phyloP scores from a whole-genome alignment of 1,139 yeast species.

The Zygoascus meyerae region DNA sequence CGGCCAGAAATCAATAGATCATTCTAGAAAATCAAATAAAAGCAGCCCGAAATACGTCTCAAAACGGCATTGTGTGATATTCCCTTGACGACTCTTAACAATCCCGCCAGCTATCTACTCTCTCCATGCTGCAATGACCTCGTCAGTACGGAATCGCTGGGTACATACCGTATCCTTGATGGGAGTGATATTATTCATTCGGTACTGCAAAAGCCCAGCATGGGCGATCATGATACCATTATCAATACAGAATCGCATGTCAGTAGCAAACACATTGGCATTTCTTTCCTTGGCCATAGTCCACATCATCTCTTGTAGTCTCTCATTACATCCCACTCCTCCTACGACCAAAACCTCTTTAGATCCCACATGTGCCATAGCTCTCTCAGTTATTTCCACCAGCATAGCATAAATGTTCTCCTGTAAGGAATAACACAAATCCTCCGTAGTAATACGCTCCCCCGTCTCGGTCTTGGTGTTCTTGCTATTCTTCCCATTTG shows the following conservation, averaged over 20 bases:
- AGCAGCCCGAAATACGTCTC: no score
- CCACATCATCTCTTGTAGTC: conserved; percentile 95
- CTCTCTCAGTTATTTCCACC: conserved; percentile 95
- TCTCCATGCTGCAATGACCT: conserved; percentile 80
- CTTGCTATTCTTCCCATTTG: conserved; percentile 49
- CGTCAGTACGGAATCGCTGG: conserved; percentile 90
- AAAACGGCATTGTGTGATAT: no score
- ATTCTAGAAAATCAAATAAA: no score
- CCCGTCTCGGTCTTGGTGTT: conserved; percentile 42
- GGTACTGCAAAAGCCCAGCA: conserved; percentile 82
- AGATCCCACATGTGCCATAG: conserved; percentile 95
- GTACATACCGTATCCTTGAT: conserved; percentile 77
- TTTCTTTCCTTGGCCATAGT: conserved; percentile 84
- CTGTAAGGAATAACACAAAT: conserved; percentile 86
- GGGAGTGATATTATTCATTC: conserved; percentile 65
- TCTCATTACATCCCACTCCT: conserved; percentile 91
- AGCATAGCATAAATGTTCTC: conserved; percentile 93
- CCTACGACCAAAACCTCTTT: conserved; percentile 91
- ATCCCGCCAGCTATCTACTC: conserved; percentile 17
- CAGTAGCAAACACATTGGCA: conserved; percentile 88
- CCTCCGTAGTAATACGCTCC: conserved; percentile 66
- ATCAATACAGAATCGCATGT: conserved; percentile 93
- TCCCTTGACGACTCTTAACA: no score
- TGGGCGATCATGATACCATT: conserved; percentile 99
- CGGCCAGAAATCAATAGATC: no score